Percentiles rank a stretch among this genome's conserved stretches.
phyloP scores from a whole-genome alignment of 805 yeast genomes.

The Lachancea fermentati region DNA sequence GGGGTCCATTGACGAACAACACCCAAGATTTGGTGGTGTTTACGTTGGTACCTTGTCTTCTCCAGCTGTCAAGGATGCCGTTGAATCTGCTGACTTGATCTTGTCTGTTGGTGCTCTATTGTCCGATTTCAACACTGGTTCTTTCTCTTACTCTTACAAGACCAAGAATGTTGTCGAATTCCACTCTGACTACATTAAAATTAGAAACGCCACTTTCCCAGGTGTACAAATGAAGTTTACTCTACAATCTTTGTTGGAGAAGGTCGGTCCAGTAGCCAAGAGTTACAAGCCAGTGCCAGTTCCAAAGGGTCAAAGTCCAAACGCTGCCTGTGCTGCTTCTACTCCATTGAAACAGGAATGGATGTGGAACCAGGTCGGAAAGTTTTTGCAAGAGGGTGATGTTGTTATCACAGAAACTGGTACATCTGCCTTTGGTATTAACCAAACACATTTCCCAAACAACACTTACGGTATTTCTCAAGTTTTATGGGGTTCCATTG shows the following conservation, averaged over 20 bases:
- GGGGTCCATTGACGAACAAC: constrained; percentile 61
- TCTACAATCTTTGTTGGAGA: constrained; percentile 38
- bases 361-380: constrained; percentile 60
- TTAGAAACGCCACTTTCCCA: constrained; percentile 63
- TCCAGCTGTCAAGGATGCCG: constrained; percentile 66
- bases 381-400: constrained; percentile 63
- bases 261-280: constrained; percentile 36
- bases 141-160: constrained; percentile 70
- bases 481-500: constrained; percentile 74
- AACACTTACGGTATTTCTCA: constrained; percentile 62
- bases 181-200: constrained; percentile 71
- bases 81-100: constrained; percentile 69
- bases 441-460: constrained; percentile 59
- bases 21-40: constrained; percentile 75
- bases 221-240: constrained; percentile 65
- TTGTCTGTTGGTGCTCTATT: constrained; percentile 76
- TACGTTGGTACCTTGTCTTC: constrained; percentile 74
- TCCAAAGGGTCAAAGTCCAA: constrained; percentile 45
- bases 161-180: constrained; percentile 72
- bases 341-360: constrained; percentile 57
- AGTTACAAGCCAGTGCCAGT: constrained; percentile 49
- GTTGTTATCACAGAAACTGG: constrained; percentile 67
- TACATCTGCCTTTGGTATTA: constrained; percentile 69
- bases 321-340: constrained; percentile 39
- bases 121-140: constrained; percentile 88